Conservation (phyloP, 1,284 basidiomycete genomes). For the Fomes fomentarius region DNA sequence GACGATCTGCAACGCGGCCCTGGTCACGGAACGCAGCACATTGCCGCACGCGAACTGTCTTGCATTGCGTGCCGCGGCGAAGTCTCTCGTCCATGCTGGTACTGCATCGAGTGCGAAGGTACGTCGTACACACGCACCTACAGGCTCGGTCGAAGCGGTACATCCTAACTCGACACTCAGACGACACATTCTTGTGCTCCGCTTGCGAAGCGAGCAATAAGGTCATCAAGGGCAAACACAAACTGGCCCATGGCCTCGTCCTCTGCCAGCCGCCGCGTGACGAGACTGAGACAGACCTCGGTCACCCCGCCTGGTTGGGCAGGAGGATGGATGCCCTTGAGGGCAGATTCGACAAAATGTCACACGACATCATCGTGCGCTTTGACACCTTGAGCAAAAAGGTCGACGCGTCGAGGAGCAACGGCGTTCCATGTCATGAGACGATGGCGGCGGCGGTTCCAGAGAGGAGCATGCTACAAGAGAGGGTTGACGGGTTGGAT, state of each 20-base stretch:
- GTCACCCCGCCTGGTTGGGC: conserved; percentile 7
- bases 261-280: conserved; percentile 14
- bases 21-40: neutral
- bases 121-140: neutral
- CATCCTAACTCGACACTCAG: neutral
- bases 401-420: neutral
- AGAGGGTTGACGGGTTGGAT: neutral
- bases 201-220: conserved; percentile 11
- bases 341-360: conserved; percentile 8
- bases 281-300: neutral
- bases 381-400: conserved; percentile 14
- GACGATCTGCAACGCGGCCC: neutral
- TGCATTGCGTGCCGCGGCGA: conserved; percentile 13
- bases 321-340: conserved; percentile 13
- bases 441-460: neutral
- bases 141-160: neutral
- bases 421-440: too few species aligned
- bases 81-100: conserved; percentile 25
- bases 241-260: conserved; percentile 19
- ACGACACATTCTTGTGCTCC: conserved; percentile 18
- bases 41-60: conserved; percentile 5
- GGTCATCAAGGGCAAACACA: conserved; percentile 14
- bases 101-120: conserved; percentile 26
- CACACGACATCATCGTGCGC: conserved; percentile 3
- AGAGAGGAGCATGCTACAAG: neutral